phyloP scores from a whole-genome alignment of 306 rosid genomes.

The Myrica gale region DNA sequence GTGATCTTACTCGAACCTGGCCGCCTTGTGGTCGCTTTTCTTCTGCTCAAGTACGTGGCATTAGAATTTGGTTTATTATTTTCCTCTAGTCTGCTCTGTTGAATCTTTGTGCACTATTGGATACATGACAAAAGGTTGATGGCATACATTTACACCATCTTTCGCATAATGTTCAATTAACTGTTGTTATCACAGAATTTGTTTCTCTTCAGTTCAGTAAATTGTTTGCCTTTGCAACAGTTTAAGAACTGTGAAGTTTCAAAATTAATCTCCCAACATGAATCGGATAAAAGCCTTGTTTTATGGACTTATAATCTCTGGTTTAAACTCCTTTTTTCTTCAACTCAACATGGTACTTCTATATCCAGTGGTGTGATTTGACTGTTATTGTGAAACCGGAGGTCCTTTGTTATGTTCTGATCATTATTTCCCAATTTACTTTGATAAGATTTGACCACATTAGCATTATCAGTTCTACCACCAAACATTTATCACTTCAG shows the following conservation, averaged over 20 bases:
- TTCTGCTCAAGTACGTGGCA: conserved; percentile 59
- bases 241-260: neutral
- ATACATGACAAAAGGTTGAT: neutral
- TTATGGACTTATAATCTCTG: neutral
- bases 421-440: neutral
- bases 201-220: too few species aligned
- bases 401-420: neutral
- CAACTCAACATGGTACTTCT: neutral
- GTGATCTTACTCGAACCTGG: conserved; percentile 98
- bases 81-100: conserved; percentile 53
- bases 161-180: too few species aligned
- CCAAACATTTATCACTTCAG: too few species aligned
- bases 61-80: conserved; percentile 38
- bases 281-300: neutral
- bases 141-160: too few species aligned
- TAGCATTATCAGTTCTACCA: too few species aligned
- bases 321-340: neutral
- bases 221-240: neutral
- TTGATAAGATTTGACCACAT: neutral
- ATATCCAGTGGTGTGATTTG: neutral
- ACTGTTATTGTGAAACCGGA: neutral
- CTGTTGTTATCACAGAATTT: too few species aligned
- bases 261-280: neutral
- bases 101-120: conserved; percentile 19
- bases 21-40: conserved; percentile 89